phyloP scores from a whole-genome alignment of 305 asterid species.

The Solanum hybrid region DNA sequence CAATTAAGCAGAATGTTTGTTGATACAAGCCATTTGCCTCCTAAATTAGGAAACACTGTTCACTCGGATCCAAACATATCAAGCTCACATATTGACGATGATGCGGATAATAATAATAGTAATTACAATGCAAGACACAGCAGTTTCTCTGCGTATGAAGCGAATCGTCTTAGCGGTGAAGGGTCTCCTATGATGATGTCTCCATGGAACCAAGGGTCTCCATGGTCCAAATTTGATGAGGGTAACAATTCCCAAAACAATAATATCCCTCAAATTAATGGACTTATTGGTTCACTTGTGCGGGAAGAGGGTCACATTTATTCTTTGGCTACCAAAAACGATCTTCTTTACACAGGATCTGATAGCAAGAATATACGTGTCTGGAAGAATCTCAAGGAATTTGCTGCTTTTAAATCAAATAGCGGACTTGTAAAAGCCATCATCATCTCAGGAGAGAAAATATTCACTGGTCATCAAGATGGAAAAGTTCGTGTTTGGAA shows the following conservation, averaged over 20 bases:
- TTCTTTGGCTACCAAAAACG: conserved; percentile 35
- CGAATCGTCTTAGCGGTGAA: conserved; percentile 31
- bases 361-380: conserved; percentile 59
- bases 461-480: conserved; percentile 66
- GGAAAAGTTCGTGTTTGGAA: conserved; percentile 59
- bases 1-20: neutral
- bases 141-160: conserved; percentile 31
- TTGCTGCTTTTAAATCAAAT: conserved; percentile 43
- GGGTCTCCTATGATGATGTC: conserved; percentile 55
- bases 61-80: conserved; percentile 30
- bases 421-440: conserved; percentile 68
- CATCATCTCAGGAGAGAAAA: conserved; percentile 28
- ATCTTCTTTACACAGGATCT: conserved; percentile 50
- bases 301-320: conserved; percentile 57
- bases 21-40: conserved; percentile 4
- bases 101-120: conserved; percentile 18
- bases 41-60: conserved; percentile 3
- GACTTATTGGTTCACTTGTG: conserved; percentile 41
- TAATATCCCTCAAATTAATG: conserved; percentile 11
- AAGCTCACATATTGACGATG: conserved; percentile 10
- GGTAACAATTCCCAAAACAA: neutral
- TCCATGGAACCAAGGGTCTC: conserved; percentile 45
- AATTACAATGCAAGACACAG: conserved; percentile 21
- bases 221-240: conserved; percentile 18
- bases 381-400: conserved; percentile 44